These are phyloP conservation scores for Fagopyrum tataricum DNA, from an alignment of 148 eudicot genomes.

Conservation along the genomic window DNA sequence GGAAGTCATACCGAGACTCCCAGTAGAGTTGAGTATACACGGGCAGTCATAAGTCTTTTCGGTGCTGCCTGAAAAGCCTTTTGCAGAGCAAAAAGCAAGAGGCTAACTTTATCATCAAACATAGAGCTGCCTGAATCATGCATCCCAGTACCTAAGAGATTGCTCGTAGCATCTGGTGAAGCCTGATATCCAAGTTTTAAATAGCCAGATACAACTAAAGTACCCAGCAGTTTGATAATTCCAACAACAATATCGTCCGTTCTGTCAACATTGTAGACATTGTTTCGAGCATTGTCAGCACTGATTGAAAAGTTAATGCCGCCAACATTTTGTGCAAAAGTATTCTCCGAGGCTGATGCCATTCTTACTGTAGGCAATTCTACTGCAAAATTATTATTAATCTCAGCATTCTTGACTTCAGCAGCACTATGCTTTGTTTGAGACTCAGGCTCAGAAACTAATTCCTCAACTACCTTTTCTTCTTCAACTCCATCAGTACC, in stretches of 20 bases:
- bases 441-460: conserved; percentile 26
- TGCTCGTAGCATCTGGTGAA: conserved; percentile 46
- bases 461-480: conserved; percentile 33
- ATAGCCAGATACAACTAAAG: conserved; percentile 71
- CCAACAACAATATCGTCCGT: conserved; percentile 80
- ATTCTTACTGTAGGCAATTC: conserved; percentile 44
- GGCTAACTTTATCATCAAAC: conserved; percentile 96
- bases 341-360: conserved; percentile 52
- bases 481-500: conserved; percentile 18
- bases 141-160: conserved; percentile 37
- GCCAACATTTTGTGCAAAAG: conserved; percentile 66
- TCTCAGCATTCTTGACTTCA: conserved; percentile 21
- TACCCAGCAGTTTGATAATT: conserved; percentile 72
- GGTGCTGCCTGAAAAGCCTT: conserved; percentile 99
- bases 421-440: conserved; percentile 17
- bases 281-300: conserved; percentile 95
- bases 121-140: conserved; percentile 86
- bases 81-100: conserved; percentile 83
- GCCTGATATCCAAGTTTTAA: conserved; percentile 52
- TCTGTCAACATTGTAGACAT: conserved; percentile 83
- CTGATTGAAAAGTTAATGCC: conserved; percentile 85
- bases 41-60: conserved; percentile 84
- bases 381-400: conserved; percentile 20
- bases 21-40: conserved; percentile 69
- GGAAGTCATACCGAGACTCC: conserved; percentile 77